Evolutionary conservation across 2,329 filamentous ascomycete species (phyloP).

Genomic region (Diaporthe amygdali): DNA sequence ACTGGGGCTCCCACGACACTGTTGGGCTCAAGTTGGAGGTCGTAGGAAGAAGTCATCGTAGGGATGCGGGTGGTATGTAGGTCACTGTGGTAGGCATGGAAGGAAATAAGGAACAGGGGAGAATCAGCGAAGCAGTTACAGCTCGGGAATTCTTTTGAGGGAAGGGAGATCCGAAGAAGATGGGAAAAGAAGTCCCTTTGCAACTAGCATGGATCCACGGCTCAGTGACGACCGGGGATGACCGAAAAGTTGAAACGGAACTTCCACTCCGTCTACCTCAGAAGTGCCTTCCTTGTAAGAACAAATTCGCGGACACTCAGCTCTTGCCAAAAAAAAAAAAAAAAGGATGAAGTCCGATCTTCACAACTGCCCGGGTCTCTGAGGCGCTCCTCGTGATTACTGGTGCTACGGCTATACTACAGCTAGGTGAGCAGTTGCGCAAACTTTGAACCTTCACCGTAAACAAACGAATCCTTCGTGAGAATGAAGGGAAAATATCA

Average conservation of each 20-base stretch:
- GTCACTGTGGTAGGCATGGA: background rate
- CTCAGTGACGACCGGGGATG: background rate
- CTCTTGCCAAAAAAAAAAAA: no score
- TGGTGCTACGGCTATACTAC: no score
- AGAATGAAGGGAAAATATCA: no score
- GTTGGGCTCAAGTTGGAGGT: conserved; percentile 15
- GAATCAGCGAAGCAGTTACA: conserved; percentile 6
- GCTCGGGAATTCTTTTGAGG: background rate
- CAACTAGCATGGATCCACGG: no score
- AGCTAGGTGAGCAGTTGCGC: no score
- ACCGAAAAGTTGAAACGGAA: background rate
- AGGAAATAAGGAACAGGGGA: background rate
- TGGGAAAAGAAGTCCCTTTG: background rate
- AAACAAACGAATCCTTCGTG: no score
- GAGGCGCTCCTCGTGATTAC: no score
- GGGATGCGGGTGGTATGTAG: background rate
- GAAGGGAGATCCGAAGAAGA: background rate
- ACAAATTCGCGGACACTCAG: no score
- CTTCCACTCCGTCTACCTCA: background rate
- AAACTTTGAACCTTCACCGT: no score
- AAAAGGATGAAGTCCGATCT: no score
- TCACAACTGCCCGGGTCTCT: no score
- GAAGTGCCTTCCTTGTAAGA: background rate
- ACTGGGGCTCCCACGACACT: conserved; percentile 18
- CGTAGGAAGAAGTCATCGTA: conserved; percentile 20